phyloP scores from a whole-genome alignment of 2,329 filamentous ascomycete genomes.

The Aspergillus amoenus region DNA sequence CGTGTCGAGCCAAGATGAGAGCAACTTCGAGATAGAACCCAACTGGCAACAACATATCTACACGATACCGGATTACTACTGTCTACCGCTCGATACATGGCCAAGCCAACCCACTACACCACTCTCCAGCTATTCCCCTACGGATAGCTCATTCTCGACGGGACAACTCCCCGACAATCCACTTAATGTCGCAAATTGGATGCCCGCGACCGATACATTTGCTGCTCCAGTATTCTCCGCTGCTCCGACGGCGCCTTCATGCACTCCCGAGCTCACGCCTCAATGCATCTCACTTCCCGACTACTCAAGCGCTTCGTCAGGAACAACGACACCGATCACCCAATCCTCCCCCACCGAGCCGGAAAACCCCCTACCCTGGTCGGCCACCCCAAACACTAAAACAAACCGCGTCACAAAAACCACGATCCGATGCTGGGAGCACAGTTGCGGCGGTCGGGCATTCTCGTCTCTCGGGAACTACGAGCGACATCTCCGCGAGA shows the following conservation, averaged over 20 bases:
- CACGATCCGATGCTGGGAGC: slow-evolving; percentile 10
- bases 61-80: not conserved
- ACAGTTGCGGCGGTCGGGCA: slow-evolving; percentile 9
- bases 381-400: not conserved
- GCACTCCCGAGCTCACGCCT: not conserved
- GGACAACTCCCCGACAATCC: not conserved
- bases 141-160: not conserved
- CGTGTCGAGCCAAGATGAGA: not conserved
- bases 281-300: not conserved
- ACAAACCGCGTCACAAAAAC: not conserved
- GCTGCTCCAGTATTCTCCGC: not conserved
- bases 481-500: slow-evolving; percentile 9
- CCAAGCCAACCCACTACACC: not conserved
- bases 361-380: not conserved
- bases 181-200: not conserved
- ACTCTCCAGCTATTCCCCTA: slow-evolving; percentile 1
- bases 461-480: slow-evolving; percentile 12
- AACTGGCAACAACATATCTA: slow-evolving; percentile 4
- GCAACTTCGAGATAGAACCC: not conserved
- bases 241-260: not conserved
- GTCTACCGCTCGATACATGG: not conserved
- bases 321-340: not conserved
- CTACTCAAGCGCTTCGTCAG: not conserved
- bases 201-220: not conserved
- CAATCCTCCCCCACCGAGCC: not conserved